A percentile compares a stretch with the other conserved stretches of the same genome.
Conservation (phyloP, 345 rosid species). For the Arabis hirsuta region DNA sequence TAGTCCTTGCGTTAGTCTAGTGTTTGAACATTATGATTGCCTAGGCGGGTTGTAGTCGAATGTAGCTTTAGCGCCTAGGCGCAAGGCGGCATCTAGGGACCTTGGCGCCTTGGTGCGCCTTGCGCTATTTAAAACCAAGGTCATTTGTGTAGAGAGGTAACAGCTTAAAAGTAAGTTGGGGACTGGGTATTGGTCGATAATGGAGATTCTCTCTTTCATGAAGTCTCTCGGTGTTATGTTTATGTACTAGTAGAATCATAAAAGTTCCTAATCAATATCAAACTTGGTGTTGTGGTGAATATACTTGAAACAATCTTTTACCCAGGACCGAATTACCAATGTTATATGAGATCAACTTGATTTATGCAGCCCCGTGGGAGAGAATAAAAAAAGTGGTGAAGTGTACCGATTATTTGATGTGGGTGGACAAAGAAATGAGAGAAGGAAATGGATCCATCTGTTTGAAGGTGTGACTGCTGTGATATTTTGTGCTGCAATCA, state of each 20-base stretch:
- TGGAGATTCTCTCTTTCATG: background rate
- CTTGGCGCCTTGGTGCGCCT: too few relatives aligned
- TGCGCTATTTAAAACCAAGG: too few relatives aligned
- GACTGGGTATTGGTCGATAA: background rate
- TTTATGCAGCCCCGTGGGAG: slow-evolving; percentile 89
- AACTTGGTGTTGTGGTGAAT: background rate
- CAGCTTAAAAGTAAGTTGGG: background rate
- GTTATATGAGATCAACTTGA: slow-evolving; percentile 25
- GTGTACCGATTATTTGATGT: slow-evolving; percentile 98
- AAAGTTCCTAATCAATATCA: background rate
- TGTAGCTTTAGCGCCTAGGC: background rate
- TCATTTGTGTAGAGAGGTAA: background rate
- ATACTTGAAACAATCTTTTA: background rate
- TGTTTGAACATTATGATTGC: background rate
- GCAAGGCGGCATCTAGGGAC: too few relatives aligned
- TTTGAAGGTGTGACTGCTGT: slow-evolving; percentile 99
- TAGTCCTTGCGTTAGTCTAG: background rate
- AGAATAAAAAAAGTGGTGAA: slow-evolving; percentile 96
- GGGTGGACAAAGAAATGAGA: slow-evolving; percentile 98
- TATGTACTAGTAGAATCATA: background rate
- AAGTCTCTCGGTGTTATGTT: background rate
- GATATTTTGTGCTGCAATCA: slow-evolving; percentile 94
- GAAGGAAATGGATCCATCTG: slow-evolving; percentile 99
- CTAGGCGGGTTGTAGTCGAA: background rate
- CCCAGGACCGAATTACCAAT: background rate